Evolutionary conservation across 139 green algal species (phyloP).

Genomic region (Zygnema cylindricum): DNA sequence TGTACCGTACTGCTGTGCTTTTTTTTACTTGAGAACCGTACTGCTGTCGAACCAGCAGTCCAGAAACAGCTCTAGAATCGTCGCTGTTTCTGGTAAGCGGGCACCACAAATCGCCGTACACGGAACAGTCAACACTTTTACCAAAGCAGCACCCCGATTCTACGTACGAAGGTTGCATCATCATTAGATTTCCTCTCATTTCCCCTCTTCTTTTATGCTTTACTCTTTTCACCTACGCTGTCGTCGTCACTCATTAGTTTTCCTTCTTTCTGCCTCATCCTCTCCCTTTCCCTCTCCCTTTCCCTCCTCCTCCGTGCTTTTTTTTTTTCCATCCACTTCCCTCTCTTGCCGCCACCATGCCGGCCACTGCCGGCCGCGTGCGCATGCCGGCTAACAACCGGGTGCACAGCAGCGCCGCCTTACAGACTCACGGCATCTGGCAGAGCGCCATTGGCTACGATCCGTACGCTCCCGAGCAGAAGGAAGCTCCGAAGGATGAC

Average conservation of each 20-base stretch:
- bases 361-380: slow-evolving; percentile 57
- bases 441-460: slow-evolving; percentile 60
- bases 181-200: no score
- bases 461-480: slow-evolving; percentile 58
- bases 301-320: not conserved
- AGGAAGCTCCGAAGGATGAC: slow-evolving; percentile 2
- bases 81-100: no score
- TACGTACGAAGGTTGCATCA: no score
- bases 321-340: no score
- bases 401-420: slow-evolving; percentile 56
- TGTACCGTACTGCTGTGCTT: no score
- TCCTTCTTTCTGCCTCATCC: not conserved
- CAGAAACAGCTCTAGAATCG: no score
- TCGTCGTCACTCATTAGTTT: not conserved
- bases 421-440: slow-evolving; percentile 63
- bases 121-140: no score
- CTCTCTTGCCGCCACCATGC: no score
- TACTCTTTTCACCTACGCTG: not conserved
- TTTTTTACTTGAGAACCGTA: no score
- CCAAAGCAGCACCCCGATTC: no score
- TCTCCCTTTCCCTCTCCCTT: not conserved
- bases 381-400: slow-evolving; percentile 63
- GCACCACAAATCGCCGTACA: no score
- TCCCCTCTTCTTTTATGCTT: not conserved
- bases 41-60: no score